Percentiles rank a stretch among this genome's conserved stretches.
These are phyloP conservation scores for Pogostemon cablin DNA, from an alignment of 257 asterid genomes.

Conservation along the genomic window DNA sequence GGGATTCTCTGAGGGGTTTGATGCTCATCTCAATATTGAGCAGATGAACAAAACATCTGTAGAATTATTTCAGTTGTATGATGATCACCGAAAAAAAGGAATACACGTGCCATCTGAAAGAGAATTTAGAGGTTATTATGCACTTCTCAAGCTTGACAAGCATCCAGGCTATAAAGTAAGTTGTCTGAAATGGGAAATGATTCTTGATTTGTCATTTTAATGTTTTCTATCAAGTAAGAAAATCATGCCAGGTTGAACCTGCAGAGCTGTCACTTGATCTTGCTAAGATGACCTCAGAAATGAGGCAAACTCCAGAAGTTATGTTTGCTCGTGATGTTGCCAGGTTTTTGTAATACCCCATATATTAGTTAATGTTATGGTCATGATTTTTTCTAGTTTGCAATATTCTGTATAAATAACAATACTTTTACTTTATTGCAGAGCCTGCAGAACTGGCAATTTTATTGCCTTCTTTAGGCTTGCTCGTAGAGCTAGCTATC, in stretches of 20 bases:
- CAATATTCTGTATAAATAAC: constrained; percentile 26
- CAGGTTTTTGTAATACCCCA: constrained; percentile 54
- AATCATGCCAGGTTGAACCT: constrained; percentile 95
- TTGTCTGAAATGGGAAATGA: constrained; percentile 38
- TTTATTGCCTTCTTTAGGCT: constrained; percentile 95
- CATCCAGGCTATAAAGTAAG: constrained; percentile 99
- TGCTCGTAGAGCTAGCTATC: constrained; percentile 86
- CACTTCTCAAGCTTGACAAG: constrained; percentile 97
- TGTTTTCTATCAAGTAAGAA: constrained; percentile 51
- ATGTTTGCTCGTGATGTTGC: constrained; percentile 97
- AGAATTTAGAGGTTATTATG: constrained; percentile 98
- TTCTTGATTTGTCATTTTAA: constrained; percentile 35
- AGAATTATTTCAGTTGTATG: constrained; percentile 87
- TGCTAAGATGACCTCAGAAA: constrained; percentile 94
- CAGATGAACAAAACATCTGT: constrained; percentile 99
- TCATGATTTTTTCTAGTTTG: constrained; percentile 17
- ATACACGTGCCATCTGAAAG: constrained; percentile 75
- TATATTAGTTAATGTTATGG: constrained; percentile 20
- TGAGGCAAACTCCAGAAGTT: constrained; percentile 89
- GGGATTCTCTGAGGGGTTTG: constrained; percentile 99
- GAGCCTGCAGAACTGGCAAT: constrained; percentile 97
- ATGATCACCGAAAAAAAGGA: constrained; percentile 92
- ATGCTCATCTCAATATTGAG: constrained; percentile 97
- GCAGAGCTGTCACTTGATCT: constrained; percentile 98
- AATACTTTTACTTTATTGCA: constrained; percentile 42